phyloP scores from a whole-genome alignment of 2,329 filamentous ascomycete species.

The Colletotrichum tamarilloi region DNA sequence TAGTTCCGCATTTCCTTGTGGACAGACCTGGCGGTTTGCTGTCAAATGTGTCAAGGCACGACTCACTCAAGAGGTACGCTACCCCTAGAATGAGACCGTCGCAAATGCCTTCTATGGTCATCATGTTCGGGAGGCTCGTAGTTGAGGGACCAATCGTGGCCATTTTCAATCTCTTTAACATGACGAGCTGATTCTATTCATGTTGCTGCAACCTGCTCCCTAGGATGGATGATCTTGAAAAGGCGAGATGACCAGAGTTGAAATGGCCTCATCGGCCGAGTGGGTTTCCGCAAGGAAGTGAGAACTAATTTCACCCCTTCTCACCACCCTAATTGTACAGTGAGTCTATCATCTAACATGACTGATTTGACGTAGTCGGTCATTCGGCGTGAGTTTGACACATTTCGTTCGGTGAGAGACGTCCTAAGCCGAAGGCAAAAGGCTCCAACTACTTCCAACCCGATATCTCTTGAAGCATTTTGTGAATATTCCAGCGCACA shows the following conservation, averaged over 20 bases:
- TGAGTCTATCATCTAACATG: background rate
- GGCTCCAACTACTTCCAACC: no score
- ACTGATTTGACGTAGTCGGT: background rate
- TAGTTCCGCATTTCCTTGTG: background rate
- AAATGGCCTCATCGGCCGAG: background rate
- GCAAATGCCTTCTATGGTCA: background rate
- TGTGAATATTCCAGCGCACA: no score
- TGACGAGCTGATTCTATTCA: background rate
- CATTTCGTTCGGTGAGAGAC: background rate
- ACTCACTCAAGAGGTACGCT: background rate
- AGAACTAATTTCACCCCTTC: background rate
- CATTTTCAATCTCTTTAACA: background rate
- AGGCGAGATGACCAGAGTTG: background rate
- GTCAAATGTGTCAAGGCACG: background rate
- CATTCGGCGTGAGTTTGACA: background rate
- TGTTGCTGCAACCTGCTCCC: background rate
- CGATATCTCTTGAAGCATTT: no score
- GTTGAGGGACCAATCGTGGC: background rate
- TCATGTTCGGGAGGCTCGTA: background rate
- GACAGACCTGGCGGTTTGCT: background rate
- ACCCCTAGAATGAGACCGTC: no score
- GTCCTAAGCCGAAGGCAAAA: no score
- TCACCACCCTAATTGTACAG: background rate
- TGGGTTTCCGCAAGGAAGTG: background rate
- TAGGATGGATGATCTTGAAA: background rate